Base-by-base conservation (phyloP, 192 early-diverging fungal species). In the Funneliformis geosporum region DNA sequence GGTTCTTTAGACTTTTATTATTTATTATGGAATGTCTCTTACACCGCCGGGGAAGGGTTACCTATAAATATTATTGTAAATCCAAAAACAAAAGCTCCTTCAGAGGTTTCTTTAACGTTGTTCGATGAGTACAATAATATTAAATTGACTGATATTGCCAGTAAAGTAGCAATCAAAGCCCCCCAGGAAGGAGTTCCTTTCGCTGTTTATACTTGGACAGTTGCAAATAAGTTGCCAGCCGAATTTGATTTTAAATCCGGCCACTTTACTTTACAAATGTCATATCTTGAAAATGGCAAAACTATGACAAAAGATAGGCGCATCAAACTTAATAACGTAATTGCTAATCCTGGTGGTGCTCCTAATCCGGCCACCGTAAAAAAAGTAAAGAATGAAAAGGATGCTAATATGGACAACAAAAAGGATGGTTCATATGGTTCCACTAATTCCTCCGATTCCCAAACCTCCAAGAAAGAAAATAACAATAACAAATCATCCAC, bases 1-100 rank as follows among this genome's bases (percentile, higher is more conserved):
- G 65, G 27, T 12, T 21, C 65, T 16, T 67, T 67, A 39, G 65
- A 67, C 38, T 67, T 67, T 67, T 67, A 33, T 67, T 67, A 67
- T 28, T 39, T 67, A 8, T 38, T 0, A 2, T 67, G 21, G 21
- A 67, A 67, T 12, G 6, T 39, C 28, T 67, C 65, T 38, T 67
- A 67, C 27, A 7, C 65, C 14, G 65, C 65, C 7, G 23, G 23
- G 5, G 65, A 25, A 23, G 1, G 7, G 5, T 67, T 67, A 28
- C 27, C 25, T 67, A 27, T 67, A 4, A 11, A 38, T 27, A 39
- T 67, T 39, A 67, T 67, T 39, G 27, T 67, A 67, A 67, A 67
- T 27, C 65, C 65, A 25, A 39, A 39, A 8, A 39, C 28, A 12
- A 33, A 2, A 33, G 0, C 65, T 8, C 65, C 65, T 11, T 8